These are phyloP conservation scores for Colletotrichum higginsianum DNA, from an alignment of 2,329 filamentous ascomycete genomes.

Conservation along the genomic window DNA sequence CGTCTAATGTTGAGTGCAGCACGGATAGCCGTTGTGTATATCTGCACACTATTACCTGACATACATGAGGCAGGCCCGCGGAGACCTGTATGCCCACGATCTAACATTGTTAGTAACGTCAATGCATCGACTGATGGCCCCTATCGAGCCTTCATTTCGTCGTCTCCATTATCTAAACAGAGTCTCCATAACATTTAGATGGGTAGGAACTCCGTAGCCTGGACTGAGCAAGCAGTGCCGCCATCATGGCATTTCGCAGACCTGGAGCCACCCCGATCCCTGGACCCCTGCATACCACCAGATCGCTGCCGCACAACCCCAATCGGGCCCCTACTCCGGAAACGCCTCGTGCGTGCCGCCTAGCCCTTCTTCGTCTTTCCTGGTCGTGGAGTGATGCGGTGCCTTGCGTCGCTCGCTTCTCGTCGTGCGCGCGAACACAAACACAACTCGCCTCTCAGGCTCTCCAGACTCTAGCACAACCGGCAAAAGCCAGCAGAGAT, in stretches of 20 bases:
- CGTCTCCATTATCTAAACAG: neutral
- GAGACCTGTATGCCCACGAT: neutral
- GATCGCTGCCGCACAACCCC: slow-evolving; percentile 30
- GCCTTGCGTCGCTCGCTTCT: slow-evolving; percentile 7
- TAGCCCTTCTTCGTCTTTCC: neutral
- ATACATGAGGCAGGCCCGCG: neutral
- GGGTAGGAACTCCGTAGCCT: neutral
- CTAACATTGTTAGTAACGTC: neutral
- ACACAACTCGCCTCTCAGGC: slow-evolving; percentile 14
- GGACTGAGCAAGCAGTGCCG: neutral
- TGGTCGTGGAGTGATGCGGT: neutral
- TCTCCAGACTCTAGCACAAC: neutral
- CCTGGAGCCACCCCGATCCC: slow-evolving; percentile 6
- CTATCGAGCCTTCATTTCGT: slow-evolving; percentile 22
- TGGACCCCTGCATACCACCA: slow-evolving; percentile 33
- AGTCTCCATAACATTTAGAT: neutral
- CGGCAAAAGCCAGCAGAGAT: neutral
- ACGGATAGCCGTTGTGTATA: too few species aligned
- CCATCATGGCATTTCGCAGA: slow-evolving; percentile 2
- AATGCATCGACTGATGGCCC: neutral
- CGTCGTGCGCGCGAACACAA: neutral
- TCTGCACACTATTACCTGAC: too few species aligned
- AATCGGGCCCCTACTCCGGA: slow-evolving; percentile 31
- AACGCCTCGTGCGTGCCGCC: slow-evolving; percentile 22
- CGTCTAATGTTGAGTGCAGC: too few species aligned